These are phyloP conservation scores for Nicotiana otophora DNA, from an alignment of 257 asterid species.

Conservation along the genomic window DNA sequence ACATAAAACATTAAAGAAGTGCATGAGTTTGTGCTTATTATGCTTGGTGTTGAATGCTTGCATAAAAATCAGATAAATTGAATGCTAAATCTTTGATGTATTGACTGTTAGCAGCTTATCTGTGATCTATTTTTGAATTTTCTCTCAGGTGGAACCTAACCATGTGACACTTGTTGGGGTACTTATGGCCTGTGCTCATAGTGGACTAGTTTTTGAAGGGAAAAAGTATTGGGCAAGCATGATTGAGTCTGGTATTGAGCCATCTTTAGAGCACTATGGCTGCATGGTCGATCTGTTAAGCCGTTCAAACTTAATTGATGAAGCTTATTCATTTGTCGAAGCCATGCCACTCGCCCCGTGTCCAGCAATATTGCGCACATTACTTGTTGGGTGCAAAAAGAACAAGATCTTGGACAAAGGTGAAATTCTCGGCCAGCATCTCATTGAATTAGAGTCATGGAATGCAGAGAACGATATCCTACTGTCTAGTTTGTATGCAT, in stretches of 20 bases:
- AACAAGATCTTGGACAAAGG: too few relatives aligned
- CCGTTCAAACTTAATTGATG: conserved; percentile 41
- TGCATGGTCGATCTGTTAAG: conserved; percentile 65
- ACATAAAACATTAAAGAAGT: not conserved
- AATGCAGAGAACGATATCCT: too few relatives aligned
- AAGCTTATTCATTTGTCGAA: conserved; percentile 42
- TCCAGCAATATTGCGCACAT: conserved; percentile 55
- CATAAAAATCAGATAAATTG: not conserved
- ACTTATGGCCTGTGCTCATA: conserved; percentile 57
- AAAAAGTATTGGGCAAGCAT: conserved; percentile 51
- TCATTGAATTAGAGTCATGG: too few relatives aligned
- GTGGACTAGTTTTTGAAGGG: conserved; percentile 52
- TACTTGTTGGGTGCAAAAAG: conserved; percentile 48
- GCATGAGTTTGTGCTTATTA: not conserved
- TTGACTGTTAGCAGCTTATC: not conserved
- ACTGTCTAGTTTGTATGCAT: too few relatives aligned
- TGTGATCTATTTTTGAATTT: conserved; percentile 2
- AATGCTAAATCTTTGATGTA: not conserved
- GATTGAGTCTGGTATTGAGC: conserved; percentile 52
- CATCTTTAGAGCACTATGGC: conserved; percentile 66
- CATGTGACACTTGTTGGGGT: conserved; percentile 56
- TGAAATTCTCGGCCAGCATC: too few relatives aligned
- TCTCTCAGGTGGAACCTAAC: conserved; percentile 55
- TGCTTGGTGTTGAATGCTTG: not conserved
- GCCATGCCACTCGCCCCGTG: conserved; percentile 49